Percentiles rank a stretch among this genome's conserved stretches.
These are phyloP conservation scores for Candida mattraensis DNA, from an alignment of 805 yeast species.

Conservation along the genomic window DNA sequence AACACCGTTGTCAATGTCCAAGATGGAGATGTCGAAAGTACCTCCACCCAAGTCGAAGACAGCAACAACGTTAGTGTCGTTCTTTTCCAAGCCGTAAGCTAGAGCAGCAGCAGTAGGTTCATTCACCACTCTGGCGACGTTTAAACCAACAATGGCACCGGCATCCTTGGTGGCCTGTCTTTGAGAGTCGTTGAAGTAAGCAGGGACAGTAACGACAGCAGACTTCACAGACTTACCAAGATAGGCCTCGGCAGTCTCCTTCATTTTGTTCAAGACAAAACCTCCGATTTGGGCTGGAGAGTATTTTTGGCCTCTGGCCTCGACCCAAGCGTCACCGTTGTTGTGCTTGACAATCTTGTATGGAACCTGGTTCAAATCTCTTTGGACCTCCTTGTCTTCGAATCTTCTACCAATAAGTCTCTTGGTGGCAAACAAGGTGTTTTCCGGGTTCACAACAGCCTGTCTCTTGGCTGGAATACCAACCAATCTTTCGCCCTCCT, in stretches of 20 bases:
- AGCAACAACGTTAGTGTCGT: constrained; percentile 63
- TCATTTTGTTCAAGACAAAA: constrained; percentile 86
- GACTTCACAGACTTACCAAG: constrained; percentile 83
- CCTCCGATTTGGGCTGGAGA: constrained; percentile 78
- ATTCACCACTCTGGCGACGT: constrained; percentile 84
- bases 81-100: constrained; percentile 90
- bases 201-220: constrained; percentile 91
- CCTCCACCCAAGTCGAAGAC: constrained; percentile 99
- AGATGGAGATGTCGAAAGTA: constrained; percentile 94
- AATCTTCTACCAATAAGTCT: constrained; percentile 75
- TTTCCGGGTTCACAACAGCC: constrained; percentile 69
- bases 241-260: constrained; percentile 95
- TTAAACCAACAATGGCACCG: constrained; percentile 94
- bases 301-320: constrained; percentile 43
- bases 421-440: constrained; percentile 81
- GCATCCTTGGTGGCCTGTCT: constrained; percentile 96
- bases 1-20: constrained; percentile 97
- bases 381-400: constrained; percentile 67
- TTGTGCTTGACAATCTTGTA: constrained; percentile 57
- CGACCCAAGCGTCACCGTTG: constrained; percentile 73
- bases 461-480: constrained; percentile 80
- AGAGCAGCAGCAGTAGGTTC: constrained; percentile 94
- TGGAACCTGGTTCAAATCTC: constrained; percentile 62
- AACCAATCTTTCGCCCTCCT: constrained; percentile 47
- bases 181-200: constrained; percentile 88